phyloP scores from a whole-genome alignment of 2,329 filamentous ascomycete species.

The Apiospora malaysiana region DNA sequence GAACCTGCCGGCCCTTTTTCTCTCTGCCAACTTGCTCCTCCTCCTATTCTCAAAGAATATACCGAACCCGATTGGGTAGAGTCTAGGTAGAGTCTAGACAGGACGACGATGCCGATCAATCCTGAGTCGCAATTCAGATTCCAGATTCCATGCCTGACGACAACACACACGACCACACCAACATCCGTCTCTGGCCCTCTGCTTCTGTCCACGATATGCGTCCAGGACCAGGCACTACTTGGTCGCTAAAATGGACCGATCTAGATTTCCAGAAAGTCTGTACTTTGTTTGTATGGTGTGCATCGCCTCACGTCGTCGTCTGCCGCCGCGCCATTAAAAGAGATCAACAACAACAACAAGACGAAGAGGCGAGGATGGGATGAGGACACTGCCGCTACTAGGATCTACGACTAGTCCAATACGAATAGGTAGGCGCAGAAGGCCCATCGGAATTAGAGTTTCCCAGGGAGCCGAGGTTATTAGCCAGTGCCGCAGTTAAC shows the following conservation, averaged over 20 bases:
- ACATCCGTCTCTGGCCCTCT: neutral
- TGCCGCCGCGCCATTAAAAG: neutral
- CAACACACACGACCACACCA: neutral
- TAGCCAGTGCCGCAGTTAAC: too few species aligned
- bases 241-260: neutral
- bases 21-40: neutral
- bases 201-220: neutral
- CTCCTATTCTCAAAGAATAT: neutral
- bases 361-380: neutral
- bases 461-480: neutral
- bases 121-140: neutral
- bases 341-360: too few species aligned
- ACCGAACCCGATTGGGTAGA: neutral
- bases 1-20: neutral
- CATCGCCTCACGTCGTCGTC: neutral
- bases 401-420: neutral
- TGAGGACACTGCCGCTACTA: neutral
- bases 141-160: neutral
- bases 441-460: neutral
- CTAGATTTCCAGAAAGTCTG: neutral
- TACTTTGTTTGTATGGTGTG: neutral
- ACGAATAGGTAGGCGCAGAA: too few species aligned
- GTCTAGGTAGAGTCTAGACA: too few species aligned
- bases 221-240: conserved; percentile 2
- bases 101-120: neutral